Evolutionary conservation across 306 rosid genomes (phyloP).

Genomic region (Begonia fuchsioides): DNA sequence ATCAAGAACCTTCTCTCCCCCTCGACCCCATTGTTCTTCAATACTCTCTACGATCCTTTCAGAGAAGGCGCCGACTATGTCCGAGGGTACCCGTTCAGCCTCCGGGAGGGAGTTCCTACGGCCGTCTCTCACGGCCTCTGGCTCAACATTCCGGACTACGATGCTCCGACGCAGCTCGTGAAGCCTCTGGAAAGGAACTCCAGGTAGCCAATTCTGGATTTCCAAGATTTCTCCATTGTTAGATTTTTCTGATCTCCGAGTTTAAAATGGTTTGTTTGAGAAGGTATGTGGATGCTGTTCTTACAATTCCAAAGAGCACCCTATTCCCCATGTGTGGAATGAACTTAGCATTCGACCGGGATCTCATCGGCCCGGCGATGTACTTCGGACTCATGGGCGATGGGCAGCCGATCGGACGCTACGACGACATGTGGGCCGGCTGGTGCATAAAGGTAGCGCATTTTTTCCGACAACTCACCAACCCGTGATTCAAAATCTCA

Average conservation of each 20-base stretch:
- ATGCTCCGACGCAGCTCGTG: slow-evolving; percentile 88
- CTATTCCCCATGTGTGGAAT: slow-evolving; percentile 82
- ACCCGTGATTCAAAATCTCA: too few species aligned
- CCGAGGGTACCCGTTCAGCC: slow-evolving; percentile 83
- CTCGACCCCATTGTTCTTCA: slow-evolving; percentile 44
- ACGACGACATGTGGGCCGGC: slow-evolving; percentile 95
- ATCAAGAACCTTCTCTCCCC: slow-evolving; percentile 43
- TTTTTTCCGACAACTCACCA: background rate
- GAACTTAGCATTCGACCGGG: slow-evolving; percentile 84
- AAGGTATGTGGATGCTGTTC: slow-evolving; percentile 49
- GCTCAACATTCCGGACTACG: slow-evolving; percentile 91
- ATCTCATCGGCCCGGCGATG: slow-evolving; percentile 89
- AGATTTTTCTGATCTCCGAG: background rate
- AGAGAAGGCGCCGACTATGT: slow-evolving; percentile 71
- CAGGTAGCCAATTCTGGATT: slow-evolving; percentile 23
- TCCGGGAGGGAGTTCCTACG: slow-evolving; percentile 73
- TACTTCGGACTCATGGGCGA: slow-evolving; percentile 95
- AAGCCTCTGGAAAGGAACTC: slow-evolving; percentile 79
- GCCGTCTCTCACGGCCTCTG: slow-evolving; percentile 89
- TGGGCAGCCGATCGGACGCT: slow-evolving; percentile 85
- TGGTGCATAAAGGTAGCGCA: slow-evolving; percentile 58
- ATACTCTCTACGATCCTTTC: slow-evolving; percentile 56
- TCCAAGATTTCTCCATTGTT: background rate
- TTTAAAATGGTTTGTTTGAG: background rate
- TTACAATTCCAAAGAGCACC: slow-evolving; percentile 47